Percentiles rank a stretch among this genome's conserved stretches.
Evolutionary conservation across 2,329 filamentous ascomycete genomes (phyloP).

Genomic region (Aspergillus fumigatiaffinis): DNA sequence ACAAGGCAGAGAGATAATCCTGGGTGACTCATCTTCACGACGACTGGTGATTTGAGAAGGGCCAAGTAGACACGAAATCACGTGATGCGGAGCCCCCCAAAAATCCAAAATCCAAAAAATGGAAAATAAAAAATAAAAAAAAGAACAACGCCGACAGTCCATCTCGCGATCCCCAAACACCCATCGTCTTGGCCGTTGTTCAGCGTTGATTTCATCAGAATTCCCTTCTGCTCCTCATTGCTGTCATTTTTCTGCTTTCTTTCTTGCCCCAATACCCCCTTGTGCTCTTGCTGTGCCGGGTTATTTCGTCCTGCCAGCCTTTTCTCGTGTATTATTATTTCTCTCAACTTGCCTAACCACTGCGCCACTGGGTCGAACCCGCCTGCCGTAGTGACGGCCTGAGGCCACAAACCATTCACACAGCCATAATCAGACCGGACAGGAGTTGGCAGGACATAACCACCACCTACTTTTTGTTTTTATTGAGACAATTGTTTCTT

Average conservation of each 20-base stretch:
- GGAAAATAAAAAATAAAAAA: slow-evolving; percentile 17
- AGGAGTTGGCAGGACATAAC: background rate
- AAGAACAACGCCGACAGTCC: slow-evolving; percentile 17
- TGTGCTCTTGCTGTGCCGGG: background rate
- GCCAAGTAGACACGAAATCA: slow-evolving; percentile 8
- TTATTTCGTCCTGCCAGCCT: background rate
- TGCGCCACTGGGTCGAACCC: slow-evolving; percentile 8
- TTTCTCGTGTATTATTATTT: slow-evolving; percentile 4
- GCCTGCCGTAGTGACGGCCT: slow-evolving; percentile 9
- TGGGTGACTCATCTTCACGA: background rate
- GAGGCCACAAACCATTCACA: background rate
- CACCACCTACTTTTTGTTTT: background rate
- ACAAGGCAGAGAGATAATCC: no score
- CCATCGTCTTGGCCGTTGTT: slow-evolving; percentile 8
- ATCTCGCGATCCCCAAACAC: slow-evolving; percentile 15
- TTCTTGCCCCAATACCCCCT: background rate
- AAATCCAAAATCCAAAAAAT: slow-evolving; percentile 12
- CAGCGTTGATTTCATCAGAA: slow-evolving; percentile 1
- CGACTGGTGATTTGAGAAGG: slow-evolving; percentile 2
- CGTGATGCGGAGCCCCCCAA: slow-evolving; percentile 13
- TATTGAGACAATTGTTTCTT: background rate
- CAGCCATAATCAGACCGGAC: background rate
- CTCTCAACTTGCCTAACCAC: background rate
- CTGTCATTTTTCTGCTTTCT: background rate
- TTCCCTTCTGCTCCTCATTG: slow-evolving; percentile 7